Percentiles rank a stretch among this genome's conserved stretches.
phyloP scores from a whole-genome alignment of 140 eudicot genomes.

The Ambrosia hybrid region DNA sequence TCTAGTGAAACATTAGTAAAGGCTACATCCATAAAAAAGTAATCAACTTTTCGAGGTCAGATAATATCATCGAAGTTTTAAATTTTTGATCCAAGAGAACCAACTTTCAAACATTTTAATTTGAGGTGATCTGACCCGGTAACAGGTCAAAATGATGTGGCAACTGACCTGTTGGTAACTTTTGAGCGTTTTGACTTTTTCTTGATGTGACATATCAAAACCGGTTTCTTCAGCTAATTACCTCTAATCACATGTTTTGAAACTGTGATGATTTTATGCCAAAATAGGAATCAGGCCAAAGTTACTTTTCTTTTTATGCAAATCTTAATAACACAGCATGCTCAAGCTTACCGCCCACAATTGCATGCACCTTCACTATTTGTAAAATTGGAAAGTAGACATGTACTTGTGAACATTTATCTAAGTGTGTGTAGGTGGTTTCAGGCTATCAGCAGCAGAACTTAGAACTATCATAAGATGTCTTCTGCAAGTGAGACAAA shows the following conservation, averaged over 20 bases:
- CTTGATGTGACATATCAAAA: neutral
- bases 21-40: too few species aligned
- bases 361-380: too few species aligned
- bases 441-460: conserved; percentile 86
- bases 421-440: conserved; percentile 20
- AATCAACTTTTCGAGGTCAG: neutral
- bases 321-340: too few species aligned
- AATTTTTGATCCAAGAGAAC: neutral
- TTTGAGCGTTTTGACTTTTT: neutral
- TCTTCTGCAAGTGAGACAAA: conserved; percentile 71
- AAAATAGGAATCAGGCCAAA: too few species aligned
- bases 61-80: neutral
- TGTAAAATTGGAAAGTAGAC: too few species aligned
- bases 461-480: conserved; percentile 81
- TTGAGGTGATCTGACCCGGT: neutral
- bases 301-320: too few species aligned
- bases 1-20: neutral
- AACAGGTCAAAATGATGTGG: neutral
- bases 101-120: neutral
- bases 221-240: neutral
- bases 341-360: too few species aligned
- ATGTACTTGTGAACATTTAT: too few species aligned
- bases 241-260: neutral
- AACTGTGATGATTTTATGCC: neutral
- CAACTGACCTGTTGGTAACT: neutral